Percentiles rank a stretch among this genome's conserved stretches.
These are phyloP conservation scores for Penicillium diatomitis DNA, from an alignment of 495 filamentous ascomycete genomes.

Conservation along the genomic window DNA sequence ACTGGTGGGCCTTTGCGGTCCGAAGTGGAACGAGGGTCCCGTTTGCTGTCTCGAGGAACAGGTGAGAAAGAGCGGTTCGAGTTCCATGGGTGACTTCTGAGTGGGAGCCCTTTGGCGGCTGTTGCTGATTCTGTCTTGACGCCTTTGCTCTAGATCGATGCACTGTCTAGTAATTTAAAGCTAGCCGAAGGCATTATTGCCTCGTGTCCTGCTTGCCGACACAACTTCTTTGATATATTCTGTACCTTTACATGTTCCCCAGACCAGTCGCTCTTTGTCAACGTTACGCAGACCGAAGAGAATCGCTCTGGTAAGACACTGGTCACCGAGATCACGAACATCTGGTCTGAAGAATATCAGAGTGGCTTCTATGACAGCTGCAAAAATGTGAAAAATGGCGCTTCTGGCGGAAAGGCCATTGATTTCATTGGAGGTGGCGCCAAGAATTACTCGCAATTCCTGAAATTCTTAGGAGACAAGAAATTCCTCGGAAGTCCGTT, in stretches of 20 bases:
- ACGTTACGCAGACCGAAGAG: slow-evolving; percentile 68
- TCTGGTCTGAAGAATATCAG: slow-evolving; percentile 82
- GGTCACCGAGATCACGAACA: slow-evolving; percentile 81
- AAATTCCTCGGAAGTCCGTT: slow-evolving; percentile 86
- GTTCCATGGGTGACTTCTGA: too few relatives aligned
- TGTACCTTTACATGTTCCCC: slow-evolving; percentile 97
- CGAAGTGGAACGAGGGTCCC: slow-evolving; percentile 69
- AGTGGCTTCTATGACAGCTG: slow-evolving; percentile 91
- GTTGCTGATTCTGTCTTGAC: too few relatives aligned
- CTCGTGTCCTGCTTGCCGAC: slow-evolving; percentile 89
- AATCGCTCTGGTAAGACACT: slow-evolving; percentile 57
- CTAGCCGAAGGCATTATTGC: slow-evolving; percentile 83
- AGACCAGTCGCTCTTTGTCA: slow-evolving; percentile 90
- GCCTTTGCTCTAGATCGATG: slow-evolving; percentile 48
- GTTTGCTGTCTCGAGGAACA: slow-evolving; percentile 83
- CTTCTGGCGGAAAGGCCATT: slow-evolving; percentile 85
- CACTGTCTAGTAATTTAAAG: slow-evolving; percentile 69
- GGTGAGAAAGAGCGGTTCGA: slow-evolving; percentile 31
- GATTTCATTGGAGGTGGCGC: slow-evolving; percentile 92
- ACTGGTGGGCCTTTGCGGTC: slow-evolving; percentile 76
- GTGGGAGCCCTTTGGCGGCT: too few relatives aligned
- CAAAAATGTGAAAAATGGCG: slow-evolving; percentile 96
- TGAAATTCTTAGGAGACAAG: slow-evolving; percentile 89
- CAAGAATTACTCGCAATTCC: slow-evolving; percentile 74
- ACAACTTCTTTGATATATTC: slow-evolving; percentile 96